Conservation (phyloP, 1,284 basidiomycete genomes). For the Rhodotorula sp. region DNA sequence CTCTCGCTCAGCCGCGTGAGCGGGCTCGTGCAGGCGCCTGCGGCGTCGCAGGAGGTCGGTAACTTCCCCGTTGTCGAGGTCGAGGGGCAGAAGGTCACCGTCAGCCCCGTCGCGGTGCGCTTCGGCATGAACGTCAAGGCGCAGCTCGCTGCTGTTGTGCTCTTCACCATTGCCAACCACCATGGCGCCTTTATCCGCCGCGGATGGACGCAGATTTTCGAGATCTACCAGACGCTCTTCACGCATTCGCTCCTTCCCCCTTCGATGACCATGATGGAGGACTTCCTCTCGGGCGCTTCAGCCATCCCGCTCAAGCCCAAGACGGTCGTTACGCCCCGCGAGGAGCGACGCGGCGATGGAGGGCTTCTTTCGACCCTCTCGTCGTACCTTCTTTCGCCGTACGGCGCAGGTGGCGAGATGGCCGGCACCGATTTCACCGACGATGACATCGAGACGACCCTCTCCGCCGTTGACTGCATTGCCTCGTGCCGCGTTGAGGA, state of each 20-base stretch:
- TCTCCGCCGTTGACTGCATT: constrained; percentile 94
- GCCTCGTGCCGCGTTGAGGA: constrained; percentile 91
- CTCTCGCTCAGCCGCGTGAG: constrained; percentile 74
- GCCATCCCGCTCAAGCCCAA: constrained; percentile 82
- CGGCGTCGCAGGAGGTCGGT: constrained; percentile 59
- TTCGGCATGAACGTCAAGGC: constrained; percentile 96
- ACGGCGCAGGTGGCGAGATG: constrained; percentile 59
- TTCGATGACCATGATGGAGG: constrained; percentile 92
- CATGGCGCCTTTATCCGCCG: constrained; percentile 86
- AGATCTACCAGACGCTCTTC: constrained; percentile 97
- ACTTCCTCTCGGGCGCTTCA: constrained; percentile 81
- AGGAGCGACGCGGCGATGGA: constrained; percentile 70
- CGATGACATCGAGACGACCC: constrained; percentile 86
- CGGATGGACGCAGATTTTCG: constrained; percentile 92
- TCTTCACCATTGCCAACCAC: constrained; percentile 97
- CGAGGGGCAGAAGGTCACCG: constrained; percentile 84
- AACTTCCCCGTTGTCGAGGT: constrained; percentile 89
- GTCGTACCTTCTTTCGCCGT: constrained; percentile 95
- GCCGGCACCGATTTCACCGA: constrained; percentile 60
- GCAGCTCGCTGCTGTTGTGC: constrained; percentile 92
- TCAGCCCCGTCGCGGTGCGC: constrained; percentile 86
- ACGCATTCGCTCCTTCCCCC: constrained; percentile 85
- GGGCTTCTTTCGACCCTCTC: constrained; percentile 92
- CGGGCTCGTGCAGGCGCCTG: constrained; percentile 38
- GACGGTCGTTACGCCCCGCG: constrained; percentile 59